Evolutionary conservation across 306 rosid species (phyloP).

Genomic region (Argentina anserina): DNA sequence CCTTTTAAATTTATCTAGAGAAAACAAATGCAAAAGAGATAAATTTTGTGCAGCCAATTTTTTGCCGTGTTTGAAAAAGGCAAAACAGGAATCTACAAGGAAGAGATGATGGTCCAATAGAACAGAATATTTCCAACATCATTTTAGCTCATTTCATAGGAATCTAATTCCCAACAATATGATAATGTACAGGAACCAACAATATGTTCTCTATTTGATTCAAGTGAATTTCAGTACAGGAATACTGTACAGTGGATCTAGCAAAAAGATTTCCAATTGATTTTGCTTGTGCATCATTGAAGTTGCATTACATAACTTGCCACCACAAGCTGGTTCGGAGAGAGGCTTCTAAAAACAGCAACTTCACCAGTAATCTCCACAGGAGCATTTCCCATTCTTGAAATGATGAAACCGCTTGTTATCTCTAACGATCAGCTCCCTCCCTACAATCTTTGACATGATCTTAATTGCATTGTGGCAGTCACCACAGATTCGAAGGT

Average conservation of each 20-base stretch:
- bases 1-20: not conserved
- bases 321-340: conserved; percentile 4
- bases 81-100: not conserved
- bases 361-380: conserved; percentile 85
- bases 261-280: not conserved
- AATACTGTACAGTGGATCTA: conserved; percentile 13
- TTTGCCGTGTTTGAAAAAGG: no score
- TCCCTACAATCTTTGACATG: conserved; percentile 86
- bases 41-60: no score
- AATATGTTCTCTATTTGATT: conserved; percentile 5
- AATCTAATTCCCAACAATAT: not conserved
- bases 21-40: not conserved
- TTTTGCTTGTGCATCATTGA: conserved; percentile 11
- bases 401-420: conserved; percentile 96
- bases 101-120: not conserved
- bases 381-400: conserved; percentile 81
- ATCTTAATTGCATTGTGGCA: conserved; percentile 92
- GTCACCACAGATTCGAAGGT: conserved; percentile 90
- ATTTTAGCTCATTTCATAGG: not conserved
- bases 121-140: not conserved
- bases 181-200: no score
- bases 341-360: conserved; percentile 7
- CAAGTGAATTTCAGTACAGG: conserved; percentile 6
- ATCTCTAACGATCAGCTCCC: conserved; percentile 91
- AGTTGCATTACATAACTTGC: conserved; percentile 1